phyloP scores from a whole-genome alignment of 1,284 basidiomycete genomes.

The Melampsora larici-populina region DNA sequence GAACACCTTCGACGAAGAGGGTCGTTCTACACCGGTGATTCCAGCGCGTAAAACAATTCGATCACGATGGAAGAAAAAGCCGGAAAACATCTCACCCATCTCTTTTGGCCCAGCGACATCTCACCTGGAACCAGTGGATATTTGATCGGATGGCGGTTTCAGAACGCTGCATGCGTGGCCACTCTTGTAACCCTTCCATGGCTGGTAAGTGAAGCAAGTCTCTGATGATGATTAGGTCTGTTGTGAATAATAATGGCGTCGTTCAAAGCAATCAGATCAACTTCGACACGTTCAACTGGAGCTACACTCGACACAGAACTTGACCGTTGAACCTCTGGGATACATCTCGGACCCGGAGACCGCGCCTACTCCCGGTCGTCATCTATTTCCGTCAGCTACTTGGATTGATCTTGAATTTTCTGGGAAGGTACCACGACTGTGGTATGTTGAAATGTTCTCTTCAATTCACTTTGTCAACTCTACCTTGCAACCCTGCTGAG shows the following conservation, averaged over 20 bases:
- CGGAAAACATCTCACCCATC: not conserved
- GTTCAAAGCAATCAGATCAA: not conserved
- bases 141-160: constrained; percentile 20
- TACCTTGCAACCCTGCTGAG: not conserved
- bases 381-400: not conserved
- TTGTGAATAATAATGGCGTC: not conserved
- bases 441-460: constrained; percentile 5
- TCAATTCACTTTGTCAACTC: not conserved
- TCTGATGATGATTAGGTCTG: not conserved
- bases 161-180: not conserved
- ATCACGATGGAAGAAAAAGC: not conserved
- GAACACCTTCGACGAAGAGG: constrained; percentile 37
- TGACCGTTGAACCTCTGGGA: not conserved
- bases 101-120: constrained; percentile 36
- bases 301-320: not conserved
- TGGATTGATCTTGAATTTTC: constrained; percentile 20
- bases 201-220: constrained; percentile 1
- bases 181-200: constrained; percentile 9
- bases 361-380: not conserved
- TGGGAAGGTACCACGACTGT: not conserved
- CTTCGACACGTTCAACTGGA: not conserved
- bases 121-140: constrained; percentile 30
- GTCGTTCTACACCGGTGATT: constrained; percentile 8
- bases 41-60: not conserved
- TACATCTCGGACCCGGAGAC: not conserved